Conservation (phyloP, 768 basidiomycete species). For the Leccinum obscurum region DNA sequence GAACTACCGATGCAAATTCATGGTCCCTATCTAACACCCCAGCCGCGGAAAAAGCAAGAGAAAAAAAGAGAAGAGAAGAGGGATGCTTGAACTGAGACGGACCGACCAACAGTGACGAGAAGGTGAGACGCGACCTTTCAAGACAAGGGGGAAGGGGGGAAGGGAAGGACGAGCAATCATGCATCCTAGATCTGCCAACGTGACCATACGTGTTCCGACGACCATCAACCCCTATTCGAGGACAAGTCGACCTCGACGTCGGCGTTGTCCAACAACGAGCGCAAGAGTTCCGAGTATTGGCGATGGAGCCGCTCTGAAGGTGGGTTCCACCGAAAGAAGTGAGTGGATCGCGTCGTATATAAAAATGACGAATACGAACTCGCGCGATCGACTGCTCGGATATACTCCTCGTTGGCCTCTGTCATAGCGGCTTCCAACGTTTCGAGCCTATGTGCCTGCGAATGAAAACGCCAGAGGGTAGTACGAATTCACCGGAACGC, state of each 20-base stretch:
- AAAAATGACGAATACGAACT: conserved; percentile 51
- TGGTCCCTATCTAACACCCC: not conserved
- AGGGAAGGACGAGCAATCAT: no score
- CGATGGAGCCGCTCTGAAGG: conserved; percentile 54
- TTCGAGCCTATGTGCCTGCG: conserved; percentile 65
- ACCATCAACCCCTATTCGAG: not conserved
- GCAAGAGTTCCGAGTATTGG: conserved; percentile 59
- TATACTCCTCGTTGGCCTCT: conserved; percentile 74
- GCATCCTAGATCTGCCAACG: not conserved
- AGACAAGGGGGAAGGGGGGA: no score
- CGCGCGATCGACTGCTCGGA: conserved; percentile 67
- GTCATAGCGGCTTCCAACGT: conserved; percentile 70
- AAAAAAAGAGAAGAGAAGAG: not conserved
- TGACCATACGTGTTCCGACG: no score
- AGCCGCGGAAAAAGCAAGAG: not conserved
- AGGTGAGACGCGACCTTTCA: not conserved
- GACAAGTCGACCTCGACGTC: conserved; percentile 37
- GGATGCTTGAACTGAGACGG: not conserved
- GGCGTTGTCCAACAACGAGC: conserved; percentile 55
- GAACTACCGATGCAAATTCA: not conserved
- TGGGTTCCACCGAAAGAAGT: not conserved
- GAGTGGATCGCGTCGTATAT: not conserved
- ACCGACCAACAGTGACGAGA: not conserved
- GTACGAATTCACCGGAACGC: not conserved
- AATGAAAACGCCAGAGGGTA: not conserved